Evolutionary conservation across 371 early-diverging fungal genomes (phyloP).

Genomic region (Mucor sp.): DNA sequence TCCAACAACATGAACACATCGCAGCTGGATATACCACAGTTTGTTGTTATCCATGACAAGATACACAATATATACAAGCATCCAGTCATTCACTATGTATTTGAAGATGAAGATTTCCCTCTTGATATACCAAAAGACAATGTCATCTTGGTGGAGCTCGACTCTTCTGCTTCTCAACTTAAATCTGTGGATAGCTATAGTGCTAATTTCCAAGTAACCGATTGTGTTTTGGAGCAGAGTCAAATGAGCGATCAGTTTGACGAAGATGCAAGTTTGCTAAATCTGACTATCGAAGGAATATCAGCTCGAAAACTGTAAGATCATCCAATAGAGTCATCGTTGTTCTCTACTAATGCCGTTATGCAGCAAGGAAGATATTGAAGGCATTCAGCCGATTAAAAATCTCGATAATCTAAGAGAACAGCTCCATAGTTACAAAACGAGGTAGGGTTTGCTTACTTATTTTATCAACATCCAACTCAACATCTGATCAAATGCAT

Average conservation of each 20-base stretch:
- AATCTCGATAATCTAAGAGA: constrained; percentile 38
- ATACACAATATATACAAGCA: constrained; percentile 50
- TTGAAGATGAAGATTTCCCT: constrained; percentile 57
- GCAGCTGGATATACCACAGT: constrained; percentile 46
- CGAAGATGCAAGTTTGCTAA: constrained; percentile 28
- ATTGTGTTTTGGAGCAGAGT: constrained; percentile 46
- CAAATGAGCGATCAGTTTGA: constrained; percentile 41
- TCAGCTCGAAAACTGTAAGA: constrained; percentile 43
- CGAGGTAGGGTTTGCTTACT: constrained; percentile 28
- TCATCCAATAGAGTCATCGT: neutral
- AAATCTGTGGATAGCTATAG: constrained; percentile 45
- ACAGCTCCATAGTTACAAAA: constrained; percentile 31
- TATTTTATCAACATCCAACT: neutral
- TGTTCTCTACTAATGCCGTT: neutral
- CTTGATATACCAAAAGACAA: constrained; percentile 45
- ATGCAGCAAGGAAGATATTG: constrained; percentile 30
- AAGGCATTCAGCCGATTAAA: constrained; percentile 32
- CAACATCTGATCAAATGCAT: neutral
- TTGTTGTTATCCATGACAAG: constrained; percentile 57
- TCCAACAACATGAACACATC: constrained; percentile 11
- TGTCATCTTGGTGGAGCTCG: constrained; percentile 53
- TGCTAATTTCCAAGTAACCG: constrained; percentile 54
- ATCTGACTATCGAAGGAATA: constrained; percentile 43
- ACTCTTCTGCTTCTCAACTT: constrained; percentile 38
- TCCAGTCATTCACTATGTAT: constrained; percentile 57